phyloP scores from a whole-genome alignment of 148 eudicot genomes.

The Rhododendron ovatum region DNA sequence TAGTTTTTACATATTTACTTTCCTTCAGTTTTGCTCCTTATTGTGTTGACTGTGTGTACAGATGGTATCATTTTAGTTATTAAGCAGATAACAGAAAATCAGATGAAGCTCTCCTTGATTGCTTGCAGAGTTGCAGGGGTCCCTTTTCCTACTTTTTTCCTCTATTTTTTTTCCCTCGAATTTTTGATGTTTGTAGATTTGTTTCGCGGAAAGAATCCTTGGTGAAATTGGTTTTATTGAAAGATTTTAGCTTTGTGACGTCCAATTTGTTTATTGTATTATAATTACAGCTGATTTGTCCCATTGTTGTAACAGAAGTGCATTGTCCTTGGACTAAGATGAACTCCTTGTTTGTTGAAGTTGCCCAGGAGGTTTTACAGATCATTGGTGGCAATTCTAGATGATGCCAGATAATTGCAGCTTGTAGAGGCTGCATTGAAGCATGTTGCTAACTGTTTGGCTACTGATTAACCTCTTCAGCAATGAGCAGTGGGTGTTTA shows the following conservation, averaged over 20 bases:
- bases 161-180: background rate
- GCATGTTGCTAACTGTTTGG: conserved; percentile 65
- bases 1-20: background rate
- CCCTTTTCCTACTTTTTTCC: background rate
- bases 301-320: conserved; percentile 15
- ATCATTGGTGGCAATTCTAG: conserved; percentile 40
- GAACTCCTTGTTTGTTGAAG: conserved; percentile 13
- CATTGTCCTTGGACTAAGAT: conserved; percentile 18
- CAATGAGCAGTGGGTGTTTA: conserved; percentile 49
- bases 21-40: background rate
- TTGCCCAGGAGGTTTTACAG: conserved; percentile 11
- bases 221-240: background rate
- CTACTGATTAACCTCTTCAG: conserved; percentile 44
- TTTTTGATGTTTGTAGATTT: background rate
- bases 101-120: background rate
- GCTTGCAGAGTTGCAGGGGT: background rate
- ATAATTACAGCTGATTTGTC: background rate
- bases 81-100: background rate
- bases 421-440: conserved; percentile 76
- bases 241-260: background rate
- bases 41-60: background rate
- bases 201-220: background rate
- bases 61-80: background rate
- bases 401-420: conserved; percentile 71
- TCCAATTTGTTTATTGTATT: background rate